Evolutionary conservation across 1,139 yeast species (phyloP), one percentile per base, ranked within the genome.

Genomic region (Kodamaea fungicola): DNA sequence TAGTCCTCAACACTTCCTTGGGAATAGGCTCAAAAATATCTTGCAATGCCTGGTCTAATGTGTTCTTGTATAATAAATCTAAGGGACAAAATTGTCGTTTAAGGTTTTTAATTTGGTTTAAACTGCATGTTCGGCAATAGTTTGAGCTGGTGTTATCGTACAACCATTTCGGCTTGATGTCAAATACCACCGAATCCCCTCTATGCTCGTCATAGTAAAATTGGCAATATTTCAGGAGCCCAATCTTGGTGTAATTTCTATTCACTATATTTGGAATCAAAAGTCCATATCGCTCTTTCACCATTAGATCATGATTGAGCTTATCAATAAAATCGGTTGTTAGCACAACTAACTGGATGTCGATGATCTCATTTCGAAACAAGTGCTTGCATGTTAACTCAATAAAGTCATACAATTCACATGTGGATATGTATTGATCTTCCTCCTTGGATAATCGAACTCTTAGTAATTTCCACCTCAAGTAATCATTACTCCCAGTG

Each of bases 81-180:
- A 70, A 54, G 1, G 75, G 74, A 44, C 76, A 71, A 43, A 67
- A 71, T 50, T 71, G 76, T 31, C 76, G 51, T 7, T 43, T 36
- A 23, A 40, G 38, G 0, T 62, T 60, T 32, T 61, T 57, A 16
- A 61, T 45, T 42, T 67, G 74, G 42, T 64, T 64, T 35, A 65
- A 57, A 59, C 67, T 68, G 41, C 76, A 71, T 3, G 74, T 70
- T 12, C 76, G 56, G 47, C 76, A 71, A 44, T 71, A 71, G 43
- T 65, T 68, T 19, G 61, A 51, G 6, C 49, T 39, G 12, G 44
- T 44, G 41, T 70, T 69, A 42, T 69, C 73, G 48, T 71, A 71
- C 30, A 71, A 56, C 76, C 76, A 71, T 50, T 71, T 71, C 5
- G 76, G 76, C 43, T 71, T 71, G 44, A 71, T 54, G 46, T 71